Evolutionary conservation across 2,329 filamentous ascomycete genomes (phyloP), one percentile per base, ranked within the genome.

Genomic region (Pseudopyrenochaeta lycopersici): DNA sequence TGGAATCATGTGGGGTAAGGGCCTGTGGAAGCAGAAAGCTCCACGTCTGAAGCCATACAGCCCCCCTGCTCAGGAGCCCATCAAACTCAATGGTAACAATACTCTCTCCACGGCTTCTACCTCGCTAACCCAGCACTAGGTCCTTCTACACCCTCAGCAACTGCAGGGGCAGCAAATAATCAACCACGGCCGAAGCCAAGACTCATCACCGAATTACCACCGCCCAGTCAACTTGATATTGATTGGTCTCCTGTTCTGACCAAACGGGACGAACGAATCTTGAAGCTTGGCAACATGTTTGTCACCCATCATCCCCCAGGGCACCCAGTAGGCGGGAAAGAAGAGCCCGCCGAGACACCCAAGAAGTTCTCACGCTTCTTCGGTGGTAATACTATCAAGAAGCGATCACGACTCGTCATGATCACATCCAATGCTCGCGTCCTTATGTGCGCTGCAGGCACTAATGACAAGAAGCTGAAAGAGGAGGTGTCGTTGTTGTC

Each of bases 201-300:
- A 56, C 88, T 97, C 55, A 96, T 99, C 56, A 98, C 95, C 1
- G 95, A 99, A 75, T 83, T 99, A 9, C 92, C 95, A 14, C 94
- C 95, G n/a, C 95, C 95, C 0, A 97, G 91, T 45, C 95, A 98
- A 74, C 81, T 99, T 21, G 95, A 99, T 71, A 96, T 99, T 52
- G 95, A 99, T 77, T 99, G 95, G 95, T 97, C 94, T 0, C 95
- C 95, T 1, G 93, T 99, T 4, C 81, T 99, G 49, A 97, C 91
- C 9, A 88, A 89, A 68, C 89, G 87, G 54, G 97, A 98, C 70
- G 95, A 99, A 76, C 87, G 95, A 31, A 99, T 99, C 63, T 77
- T 99, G 58, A 97, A 96, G 75, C 82, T 99, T 18, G 95, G 95
- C 2, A 97, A 99, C 68, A 80, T 97, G 59, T 85, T 92, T 75